A percentile compares a stretch with the other conserved stretches of the same genome.
Evolutionary conservation across 108 stramenopile genomes (phyloP).

Genomic region (Cylindrotheca closterium): DNA sequence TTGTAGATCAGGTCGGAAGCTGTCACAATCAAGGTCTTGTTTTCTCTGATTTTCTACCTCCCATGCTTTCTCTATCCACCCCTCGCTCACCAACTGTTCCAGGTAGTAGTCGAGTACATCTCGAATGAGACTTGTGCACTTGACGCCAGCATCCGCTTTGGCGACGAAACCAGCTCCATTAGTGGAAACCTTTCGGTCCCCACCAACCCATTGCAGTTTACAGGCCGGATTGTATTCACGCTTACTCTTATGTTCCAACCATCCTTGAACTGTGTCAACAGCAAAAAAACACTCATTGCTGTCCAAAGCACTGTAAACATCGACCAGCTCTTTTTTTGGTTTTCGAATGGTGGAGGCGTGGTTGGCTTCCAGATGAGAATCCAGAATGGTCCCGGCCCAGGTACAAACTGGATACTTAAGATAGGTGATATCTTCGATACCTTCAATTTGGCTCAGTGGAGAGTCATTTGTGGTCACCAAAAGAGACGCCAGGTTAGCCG

Average conservation of each 20-base stretch:
- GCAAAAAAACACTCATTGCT: conserved; percentile 25
- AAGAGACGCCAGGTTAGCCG: conserved; percentile 39
- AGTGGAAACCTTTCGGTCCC: conserved; percentile 12
- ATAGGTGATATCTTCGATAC: conserved; percentile 17
- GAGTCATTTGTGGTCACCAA: conserved; percentile 17
- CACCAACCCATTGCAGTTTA: conserved; percentile 24
- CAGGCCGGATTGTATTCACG: conserved; percentile 29
- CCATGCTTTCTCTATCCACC: conserved; percentile 22
- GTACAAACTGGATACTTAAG: conserved; percentile 23
- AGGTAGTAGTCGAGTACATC: conserved; percentile 34
- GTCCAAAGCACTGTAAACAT: conserved; percentile 18
- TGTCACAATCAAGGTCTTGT: background rate
- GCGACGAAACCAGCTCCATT: conserved; percentile 26
- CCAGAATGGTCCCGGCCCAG: background rate
- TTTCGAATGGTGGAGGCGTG: conserved; percentile 11
- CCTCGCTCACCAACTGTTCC: conserved; percentile 39
- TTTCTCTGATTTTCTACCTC: background rate
- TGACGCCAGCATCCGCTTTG: conserved; percentile 29
- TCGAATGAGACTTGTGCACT: conserved; percentile 32
- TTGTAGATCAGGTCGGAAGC: background rate
- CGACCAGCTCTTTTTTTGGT: conserved; percentile 11
- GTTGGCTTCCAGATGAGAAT: conserved; percentile 2
- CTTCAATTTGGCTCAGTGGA: conserved; percentile 13
- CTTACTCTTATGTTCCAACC: conserved; percentile 11
- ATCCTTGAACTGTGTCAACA: conserved; percentile 8